Conservation (phyloP, 192 early-diverging fungal species). For the Mortierella alpina region DNA sequence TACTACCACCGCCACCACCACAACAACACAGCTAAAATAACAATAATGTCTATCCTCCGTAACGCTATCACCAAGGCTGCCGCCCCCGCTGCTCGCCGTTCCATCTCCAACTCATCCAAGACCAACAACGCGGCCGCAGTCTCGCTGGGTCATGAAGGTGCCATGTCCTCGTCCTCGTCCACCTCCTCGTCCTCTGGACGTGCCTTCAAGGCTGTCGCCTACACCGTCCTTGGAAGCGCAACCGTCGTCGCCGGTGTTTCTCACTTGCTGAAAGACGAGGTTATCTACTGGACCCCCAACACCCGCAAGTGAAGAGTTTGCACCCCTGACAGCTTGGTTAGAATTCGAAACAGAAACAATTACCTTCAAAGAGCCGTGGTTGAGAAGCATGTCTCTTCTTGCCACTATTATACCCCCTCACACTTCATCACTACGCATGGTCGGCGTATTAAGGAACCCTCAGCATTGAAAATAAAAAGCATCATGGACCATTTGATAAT, state of each 20-base stretch:
- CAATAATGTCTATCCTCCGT: conserved; percentile 32
- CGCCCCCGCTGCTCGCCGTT: conserved; percentile 18
- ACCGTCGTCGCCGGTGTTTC: conserved; percentile 31
- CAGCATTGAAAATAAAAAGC: too few relatives aligned
- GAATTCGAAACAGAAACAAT: too few relatives aligned
- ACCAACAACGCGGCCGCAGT: conserved; percentile 2
- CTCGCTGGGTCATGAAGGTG: conserved; percentile 1
- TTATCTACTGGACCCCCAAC: conserved; percentile 55
- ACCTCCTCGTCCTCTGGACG: conserved; percentile 17
- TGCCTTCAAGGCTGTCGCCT: conserved; percentile 32
- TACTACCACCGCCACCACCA: neutral
- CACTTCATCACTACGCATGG: too few relatives aligned
- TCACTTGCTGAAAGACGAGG: conserved; percentile 40
- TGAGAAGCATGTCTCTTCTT: too few relatives aligned
- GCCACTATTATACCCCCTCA: neutral
- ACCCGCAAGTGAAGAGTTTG: conserved; percentile 32
- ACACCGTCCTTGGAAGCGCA: conserved; percentile 25
- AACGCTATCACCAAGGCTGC: conserved; percentile 24
- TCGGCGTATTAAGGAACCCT: too few relatives aligned
- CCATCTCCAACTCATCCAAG: conserved; percentile 34
- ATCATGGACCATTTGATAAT: too few relatives aligned
- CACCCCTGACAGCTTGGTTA: too few relatives aligned
- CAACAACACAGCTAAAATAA: neutral
- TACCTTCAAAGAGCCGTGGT: too few relatives aligned
- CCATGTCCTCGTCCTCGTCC: conserved; percentile 5